Evolutionary conservation across 2,329 filamentous ascomycete genomes (phyloP), one percentile per base, ranked within the genome.

Genomic region (Penicillium janthinellum): DNA sequence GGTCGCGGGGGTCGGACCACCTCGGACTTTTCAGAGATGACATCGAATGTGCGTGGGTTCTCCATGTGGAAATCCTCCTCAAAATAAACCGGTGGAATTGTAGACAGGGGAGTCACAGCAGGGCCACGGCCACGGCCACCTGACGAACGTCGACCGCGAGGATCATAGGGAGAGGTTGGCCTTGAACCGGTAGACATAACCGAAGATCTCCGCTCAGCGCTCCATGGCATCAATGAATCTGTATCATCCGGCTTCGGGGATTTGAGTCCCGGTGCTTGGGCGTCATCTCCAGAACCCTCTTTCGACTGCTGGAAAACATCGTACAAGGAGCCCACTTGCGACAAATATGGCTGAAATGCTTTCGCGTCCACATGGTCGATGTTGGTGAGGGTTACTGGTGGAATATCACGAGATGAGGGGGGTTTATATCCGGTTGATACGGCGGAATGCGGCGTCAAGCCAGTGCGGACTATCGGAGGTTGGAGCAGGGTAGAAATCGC

Each of bases 51-150:
- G 53, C 95, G 87, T 0, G 95, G 95, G 64, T 99, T 98, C 72
- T 99, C 95, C 7, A 99, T 84, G 69, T 92, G 94, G 67, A 99
- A 99, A 68, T 92, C 88, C 37, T 96, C 90, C 56, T 98, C 95
- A 68, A 97, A 97, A 73, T 98, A 99, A 11, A 99, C 91, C 51
- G 81, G 85, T 0, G 95, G 95, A 45, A 99, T 96, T 0, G 93
- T 98, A 4, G 92, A 95, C 31, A 99, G 75, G 0, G 93, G 95
- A 1, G 95, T 92, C 1, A 90, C 87, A 0, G 90, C 90, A 61
- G 93, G 90, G 0, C 83, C 77, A 42, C 83, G 83, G 65, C 88
- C 71, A 49, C 81, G 81, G 39, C 78, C 82, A 67, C 81, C 86
- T 31, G 78, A 81, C 56, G 82, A 80, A 66, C 84, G 81, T 66